Base-by-base conservation (phyloP, 2,329 filamentous ascomycete species). In the Passalora sequoiae region DNA sequence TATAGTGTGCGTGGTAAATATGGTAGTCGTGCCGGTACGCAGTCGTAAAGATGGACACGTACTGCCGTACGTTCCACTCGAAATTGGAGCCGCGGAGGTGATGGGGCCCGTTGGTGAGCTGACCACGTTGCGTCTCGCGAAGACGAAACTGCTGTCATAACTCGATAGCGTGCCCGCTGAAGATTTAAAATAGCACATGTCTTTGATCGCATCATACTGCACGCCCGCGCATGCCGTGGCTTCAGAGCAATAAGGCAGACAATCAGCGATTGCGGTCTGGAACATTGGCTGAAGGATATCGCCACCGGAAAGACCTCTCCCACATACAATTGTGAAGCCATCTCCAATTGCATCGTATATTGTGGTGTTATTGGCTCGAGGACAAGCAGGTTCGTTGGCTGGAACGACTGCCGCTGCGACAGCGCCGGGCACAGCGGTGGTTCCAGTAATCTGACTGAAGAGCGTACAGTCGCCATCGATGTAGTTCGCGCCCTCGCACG, bases 1-100 rank as follows among this genome's bases (percentile, higher is more conserved):
- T 17, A 61, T 48, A 2, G 56, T 61, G n/a, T 56, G 45, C 1
- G 59, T 63, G 6, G 59, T 61, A 40, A 57, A 58, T 8, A 63
- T 28, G 4, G 60, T 63, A 2, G 56, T 62, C 4, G 60, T 62
- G 4, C 58, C 57, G 16, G 51, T 50, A 7, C 51, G 45, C 12
- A 44, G 48, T n/a, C 32, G 28, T 21, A 39, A 20, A 8, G 36
- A 29, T 20, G 25, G 27, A n/a, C 29, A 35, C 2, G 37, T 40
- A 7, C 33, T 21, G 1, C 33, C 28, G 16, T 28, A 29, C 10
- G 30, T 35, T 10, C 21, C 20, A n/a, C 21, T n/a, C 6, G 13
- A 15, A n/a, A 17, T 37, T 24, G 28, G 19, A 33, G 32, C 38
- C 20, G 16, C 16, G 27, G 20, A n/a, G n/a, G n/a, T 29, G 17